Percentiles rank a stretch among this genome's conserved stretches.
phyloP scores from a whole-genome alignment of 1,284 basidiomycete species.

The Xerocomus nothofagi region DNA sequence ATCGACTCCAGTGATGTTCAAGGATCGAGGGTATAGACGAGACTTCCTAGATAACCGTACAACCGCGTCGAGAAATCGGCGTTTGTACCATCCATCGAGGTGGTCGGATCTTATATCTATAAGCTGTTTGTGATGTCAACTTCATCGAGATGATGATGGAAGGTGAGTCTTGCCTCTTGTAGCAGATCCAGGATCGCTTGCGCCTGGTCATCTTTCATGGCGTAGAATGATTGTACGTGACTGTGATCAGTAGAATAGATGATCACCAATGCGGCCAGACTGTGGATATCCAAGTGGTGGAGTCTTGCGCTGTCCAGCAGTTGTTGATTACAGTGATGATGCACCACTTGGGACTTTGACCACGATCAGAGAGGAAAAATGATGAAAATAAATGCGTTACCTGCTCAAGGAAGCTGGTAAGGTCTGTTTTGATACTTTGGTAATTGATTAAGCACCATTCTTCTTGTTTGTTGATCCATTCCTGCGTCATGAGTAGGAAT shows the following conservation, averaged over 20 bases:
- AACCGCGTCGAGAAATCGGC: slow-evolving; percentile 31
- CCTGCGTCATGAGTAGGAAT: slow-evolving; percentile 16
- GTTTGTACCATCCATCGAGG: slow-evolving; percentile 31
- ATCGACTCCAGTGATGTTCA: slow-evolving; percentile 24
- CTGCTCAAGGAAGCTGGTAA: slow-evolving; percentile 18
- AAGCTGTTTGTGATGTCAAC: slow-evolving; percentile 17
- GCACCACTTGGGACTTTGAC: slow-evolving; percentile 15
- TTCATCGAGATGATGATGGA: neutral
- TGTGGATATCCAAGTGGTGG: slow-evolving; percentile 25
- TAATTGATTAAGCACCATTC: slow-evolving; percentile 31
- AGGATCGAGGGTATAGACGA: slow-evolving; percentile 24
- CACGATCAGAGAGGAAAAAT: slow-evolving; percentile 3
- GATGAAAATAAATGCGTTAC: slow-evolving; percentile 3
- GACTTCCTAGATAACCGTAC: slow-evolving; percentile 31
- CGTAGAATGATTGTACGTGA: slow-evolving; percentile 23
- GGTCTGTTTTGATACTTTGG: slow-evolving; percentile 18
- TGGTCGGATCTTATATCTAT: slow-evolving; percentile 25
- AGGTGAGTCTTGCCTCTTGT: slow-evolving; percentile 20
- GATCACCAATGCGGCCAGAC: slow-evolving; percentile 26
- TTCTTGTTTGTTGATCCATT: slow-evolving; percentile 24
- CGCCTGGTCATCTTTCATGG: slow-evolving; percentile 19
- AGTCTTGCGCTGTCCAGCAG: slow-evolving; percentile 13
- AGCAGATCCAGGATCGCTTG: slow-evolving; percentile 30
- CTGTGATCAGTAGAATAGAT: slow-evolving; percentile 21
- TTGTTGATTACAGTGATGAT: slow-evolving; percentile 23